Percentiles rank a stretch among this genome's conserved stretches.
These are phyloP conservation scores for Oryza nivara DNA, from an alignment of 176 grass and related monocot genomes.

Conservation along the genomic window DNA sequence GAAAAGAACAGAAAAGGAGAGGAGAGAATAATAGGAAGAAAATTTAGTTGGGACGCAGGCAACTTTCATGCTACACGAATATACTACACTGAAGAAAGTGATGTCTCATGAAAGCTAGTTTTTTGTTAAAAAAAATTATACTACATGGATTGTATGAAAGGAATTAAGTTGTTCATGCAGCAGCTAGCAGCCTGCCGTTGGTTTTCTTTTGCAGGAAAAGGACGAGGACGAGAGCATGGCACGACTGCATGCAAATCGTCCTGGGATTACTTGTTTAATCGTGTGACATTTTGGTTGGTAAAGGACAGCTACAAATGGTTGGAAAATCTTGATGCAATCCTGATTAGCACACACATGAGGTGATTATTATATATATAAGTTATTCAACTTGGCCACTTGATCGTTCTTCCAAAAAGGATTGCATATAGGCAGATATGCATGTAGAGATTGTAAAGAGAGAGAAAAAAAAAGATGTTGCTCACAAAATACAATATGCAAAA, in stretches of 20 bases:
- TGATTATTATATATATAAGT: slow-evolving; percentile 9
- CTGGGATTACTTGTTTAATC: neutral
- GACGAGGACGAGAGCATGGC: slow-evolving; percentile 19
- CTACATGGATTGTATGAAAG: neutral
- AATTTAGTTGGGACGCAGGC: neutral
- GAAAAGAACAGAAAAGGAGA: slow-evolving; percentile 22
- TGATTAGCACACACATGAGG: neutral
- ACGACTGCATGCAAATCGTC: neutral
- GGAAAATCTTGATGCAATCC: slow-evolving; percentile 18
- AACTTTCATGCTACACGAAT: slow-evolving; percentile 42
- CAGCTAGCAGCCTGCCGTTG: neutral
- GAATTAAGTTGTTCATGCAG: neutral
- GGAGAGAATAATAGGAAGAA: neutral
- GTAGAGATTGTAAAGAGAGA: neutral
- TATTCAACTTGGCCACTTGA: slow-evolving; percentile 14
- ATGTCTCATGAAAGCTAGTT: slow-evolving; percentile 38
- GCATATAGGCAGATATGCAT: neutral
- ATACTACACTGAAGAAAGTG: slow-evolving; percentile 49
- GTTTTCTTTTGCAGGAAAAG: slow-evolving; percentile 20
- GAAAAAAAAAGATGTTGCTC: neutral
- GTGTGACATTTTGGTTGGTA: neutral
- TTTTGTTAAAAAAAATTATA: neutral
- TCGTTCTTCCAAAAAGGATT: neutral
- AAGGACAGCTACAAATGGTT: neutral
- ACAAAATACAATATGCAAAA: neutral